Conservation (phyloP, 306 rosid genomes). For the Quercus mongolica region DNA sequence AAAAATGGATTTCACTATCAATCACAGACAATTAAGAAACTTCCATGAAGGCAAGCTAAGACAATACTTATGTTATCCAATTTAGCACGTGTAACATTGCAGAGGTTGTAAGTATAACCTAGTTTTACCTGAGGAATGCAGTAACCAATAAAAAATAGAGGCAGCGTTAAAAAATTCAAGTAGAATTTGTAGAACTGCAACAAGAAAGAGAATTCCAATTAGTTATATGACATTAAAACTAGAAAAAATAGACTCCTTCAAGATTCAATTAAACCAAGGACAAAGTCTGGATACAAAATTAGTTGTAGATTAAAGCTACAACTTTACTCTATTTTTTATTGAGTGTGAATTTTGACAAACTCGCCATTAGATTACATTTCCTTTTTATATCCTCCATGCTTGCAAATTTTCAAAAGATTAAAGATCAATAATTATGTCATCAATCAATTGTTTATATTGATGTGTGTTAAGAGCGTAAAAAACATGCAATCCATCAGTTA, state of each 20-base stretch:
- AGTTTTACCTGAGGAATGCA: slow-evolving; percentile 81
- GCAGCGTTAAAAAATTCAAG: slow-evolving; percentile 60
- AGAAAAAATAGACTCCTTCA: neutral
- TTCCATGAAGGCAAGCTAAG: neutral
- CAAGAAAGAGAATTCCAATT: slow-evolving; percentile 25
- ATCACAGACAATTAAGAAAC: neutral
- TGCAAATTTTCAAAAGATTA: too few relatives aligned
- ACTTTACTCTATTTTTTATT: too few relatives aligned
- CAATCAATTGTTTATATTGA: too few relatives aligned
- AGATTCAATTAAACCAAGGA: neutral
- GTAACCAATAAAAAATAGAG: slow-evolving; percentile 41
- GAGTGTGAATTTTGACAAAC: too few relatives aligned
- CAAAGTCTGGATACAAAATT: too few relatives aligned
- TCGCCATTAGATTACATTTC: too few relatives aligned
- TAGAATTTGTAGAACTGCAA: slow-evolving; percentile 72
- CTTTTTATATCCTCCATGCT: too few relatives aligned
- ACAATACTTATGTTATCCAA: slow-evolving; percentile 9
- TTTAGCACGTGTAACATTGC: slow-evolving; percentile 6
- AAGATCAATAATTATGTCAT: too few relatives aligned
- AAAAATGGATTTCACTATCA: neutral
- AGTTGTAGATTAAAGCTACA: too few relatives aligned
- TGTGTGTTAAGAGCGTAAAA: too few relatives aligned
- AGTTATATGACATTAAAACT: neutral
- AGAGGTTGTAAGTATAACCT: neutral
- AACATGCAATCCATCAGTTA: too few relatives aligned